A percentile compares a stretch with the other conserved stretches of the same genome.
phyloP scores from a whole-genome alignment of 2,329 filamentous ascomycete genomes.

The Talaromyces sp. region DNA sequence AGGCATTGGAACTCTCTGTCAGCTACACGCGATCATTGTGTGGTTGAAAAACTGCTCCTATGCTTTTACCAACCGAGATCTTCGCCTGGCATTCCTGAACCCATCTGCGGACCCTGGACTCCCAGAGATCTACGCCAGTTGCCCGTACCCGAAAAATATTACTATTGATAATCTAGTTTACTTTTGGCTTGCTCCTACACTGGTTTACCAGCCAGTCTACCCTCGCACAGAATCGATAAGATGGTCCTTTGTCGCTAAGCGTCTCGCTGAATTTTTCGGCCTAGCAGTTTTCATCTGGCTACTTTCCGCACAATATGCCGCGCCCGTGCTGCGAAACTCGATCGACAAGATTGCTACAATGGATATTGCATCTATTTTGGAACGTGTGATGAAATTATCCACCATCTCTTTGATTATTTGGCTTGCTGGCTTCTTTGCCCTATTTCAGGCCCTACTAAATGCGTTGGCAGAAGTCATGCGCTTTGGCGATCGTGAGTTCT shows the following conservation, averaged over 20 bases:
- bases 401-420: slow-evolving; percentile 96
- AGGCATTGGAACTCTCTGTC: slow-evolving; percentile 85
- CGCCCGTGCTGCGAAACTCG: slow-evolving; percentile 85
- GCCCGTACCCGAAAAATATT: slow-evolving; percentile 89
- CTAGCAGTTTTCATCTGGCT: slow-evolving; percentile 94
- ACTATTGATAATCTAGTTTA: slow-evolving; percentile 85
- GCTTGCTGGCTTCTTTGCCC: slow-evolving; percentile 94
- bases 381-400: slow-evolving; percentile 90
- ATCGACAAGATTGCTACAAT: slow-evolving; percentile 82
- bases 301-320: slow-evolving; percentile 88
- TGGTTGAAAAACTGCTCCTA: slow-evolving; percentile 97
- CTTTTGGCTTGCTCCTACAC: slow-evolving; percentile 97
- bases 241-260: slow-evolving; percentile 85
- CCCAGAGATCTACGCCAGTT: slow-evolving; percentile 78
- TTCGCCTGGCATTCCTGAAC: slow-evolving; percentile 86
- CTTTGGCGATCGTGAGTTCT: slow-evolving; percentile 93
- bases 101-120: slow-evolving; percentile 69
- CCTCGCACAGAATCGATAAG: slow-evolving; percentile 79
- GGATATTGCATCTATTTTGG: slow-evolving; percentile 78
- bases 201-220: slow-evolving; percentile 96
- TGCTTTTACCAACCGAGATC: slow-evolving; percentile 92
- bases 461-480: slow-evolving; percentile 84
- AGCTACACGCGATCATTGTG: slow-evolving; percentile 90
- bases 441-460: slow-evolving; percentile 93
- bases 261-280: slow-evolving; percentile 74